phyloP scores from a whole-genome alignment of 2,329 filamentous ascomycete genomes.

The Venturia aucupariae region DNA sequence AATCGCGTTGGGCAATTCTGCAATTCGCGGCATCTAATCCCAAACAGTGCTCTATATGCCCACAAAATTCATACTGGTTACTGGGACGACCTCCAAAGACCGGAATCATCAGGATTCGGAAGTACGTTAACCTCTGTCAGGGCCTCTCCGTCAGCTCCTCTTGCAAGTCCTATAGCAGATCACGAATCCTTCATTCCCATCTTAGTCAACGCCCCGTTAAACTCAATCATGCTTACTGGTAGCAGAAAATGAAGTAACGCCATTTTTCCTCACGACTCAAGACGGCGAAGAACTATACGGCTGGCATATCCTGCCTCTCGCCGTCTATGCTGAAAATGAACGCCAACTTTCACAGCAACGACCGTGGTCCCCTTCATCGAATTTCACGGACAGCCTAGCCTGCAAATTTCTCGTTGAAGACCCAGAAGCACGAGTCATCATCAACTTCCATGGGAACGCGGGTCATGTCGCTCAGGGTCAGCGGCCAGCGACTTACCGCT shows the following conservation, averaged over 20 bases:
- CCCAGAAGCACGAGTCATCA: conserved; percentile 42
- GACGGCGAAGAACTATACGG: conserved; percentile 74
- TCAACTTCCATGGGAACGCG: conserved; percentile 55
- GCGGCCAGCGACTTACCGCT: conserved; percentile 68
- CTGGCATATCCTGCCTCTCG: conserved; percentile 82
- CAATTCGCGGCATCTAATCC: not conserved
- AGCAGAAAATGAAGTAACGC: conserved; percentile 75
- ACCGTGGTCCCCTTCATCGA: conserved; percentile 32
- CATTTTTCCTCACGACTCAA: conserved; percentile 65
- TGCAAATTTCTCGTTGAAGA: conserved; percentile 43
- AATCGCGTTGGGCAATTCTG: conserved; percentile 13
- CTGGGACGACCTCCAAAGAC: conserved; percentile 64
- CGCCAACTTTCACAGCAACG: conserved; percentile 42
- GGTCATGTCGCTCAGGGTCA: conserved; percentile 73
- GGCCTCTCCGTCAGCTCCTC: too few species aligned
- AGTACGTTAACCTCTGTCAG: conserved; percentile 50
- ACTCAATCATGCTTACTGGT: conserved; percentile 14
- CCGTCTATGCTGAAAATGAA: conserved; percentile 66
- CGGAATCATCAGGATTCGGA: conserved; percentile 78
- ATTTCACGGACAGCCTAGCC: conserved; percentile 39
- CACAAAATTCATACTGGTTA: conserved; percentile 66
- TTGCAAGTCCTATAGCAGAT: too few species aligned
- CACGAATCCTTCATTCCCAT: not conserved
- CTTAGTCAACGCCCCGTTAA: not conserved
- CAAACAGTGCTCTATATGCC: conserved; percentile 66